A percentile compares a stretch with the other conserved stretches of the same genome.
Conservation (phyloP, 2,329 filamentous ascomycete genomes). For the Phialophora verrucosa region DNA sequence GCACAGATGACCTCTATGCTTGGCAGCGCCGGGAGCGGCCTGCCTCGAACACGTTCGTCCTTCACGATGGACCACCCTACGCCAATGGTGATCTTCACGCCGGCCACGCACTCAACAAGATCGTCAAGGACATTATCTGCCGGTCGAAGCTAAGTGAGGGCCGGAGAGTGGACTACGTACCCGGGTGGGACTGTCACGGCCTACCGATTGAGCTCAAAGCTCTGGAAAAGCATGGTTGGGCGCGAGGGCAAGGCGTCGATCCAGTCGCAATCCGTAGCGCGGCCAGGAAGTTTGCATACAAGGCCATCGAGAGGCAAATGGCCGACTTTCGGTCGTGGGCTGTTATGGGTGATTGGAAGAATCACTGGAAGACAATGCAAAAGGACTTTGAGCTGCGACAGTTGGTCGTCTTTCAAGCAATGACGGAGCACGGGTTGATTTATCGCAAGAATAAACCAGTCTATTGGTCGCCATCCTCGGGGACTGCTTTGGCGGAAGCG, state of each 20-base stretch:
- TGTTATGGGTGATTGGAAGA: slow-evolving; percentile 69
- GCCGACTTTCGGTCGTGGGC: slow-evolving; percentile 64
- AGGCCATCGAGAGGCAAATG: slow-evolving; percentile 65
- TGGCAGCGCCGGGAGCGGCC: slow-evolving; percentile 73
- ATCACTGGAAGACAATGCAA: slow-evolving; percentile 68
- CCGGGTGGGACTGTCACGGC: slow-evolving; percentile 98
- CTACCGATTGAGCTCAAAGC: slow-evolving; percentile 97
- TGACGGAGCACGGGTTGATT: slow-evolving; percentile 67
- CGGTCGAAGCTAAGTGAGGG: slow-evolving; percentile 80
- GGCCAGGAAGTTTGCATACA: slow-evolving; percentile 61
- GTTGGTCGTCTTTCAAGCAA: slow-evolving; percentile 63
- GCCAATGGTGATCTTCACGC: slow-evolving; percentile 91
- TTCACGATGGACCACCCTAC: slow-evolving; percentile 97
- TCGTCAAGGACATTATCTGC: slow-evolving; percentile 91
- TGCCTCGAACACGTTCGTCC: slow-evolving; percentile 66
- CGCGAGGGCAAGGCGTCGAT: slow-evolving; percentile 48
- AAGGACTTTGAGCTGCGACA: slow-evolving; percentile 66
- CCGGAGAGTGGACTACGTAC: slow-evolving; percentile 77
- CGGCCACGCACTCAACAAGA: slow-evolving; percentile 95
- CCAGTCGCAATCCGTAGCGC: slow-evolving; percentile 59
- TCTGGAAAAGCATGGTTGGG: slow-evolving; percentile 62
- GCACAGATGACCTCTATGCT: slow-evolving; percentile 83
- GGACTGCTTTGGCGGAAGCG: slow-evolving; percentile 67
- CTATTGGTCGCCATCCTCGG: slow-evolving; percentile 70
- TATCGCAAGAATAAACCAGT: slow-evolving; percentile 68